These are phyloP conservation scores for Colletotrichum sp. DNA, from an alignment of 2,329 filamentous ascomycete genomes.

Conservation along the genomic window DNA sequence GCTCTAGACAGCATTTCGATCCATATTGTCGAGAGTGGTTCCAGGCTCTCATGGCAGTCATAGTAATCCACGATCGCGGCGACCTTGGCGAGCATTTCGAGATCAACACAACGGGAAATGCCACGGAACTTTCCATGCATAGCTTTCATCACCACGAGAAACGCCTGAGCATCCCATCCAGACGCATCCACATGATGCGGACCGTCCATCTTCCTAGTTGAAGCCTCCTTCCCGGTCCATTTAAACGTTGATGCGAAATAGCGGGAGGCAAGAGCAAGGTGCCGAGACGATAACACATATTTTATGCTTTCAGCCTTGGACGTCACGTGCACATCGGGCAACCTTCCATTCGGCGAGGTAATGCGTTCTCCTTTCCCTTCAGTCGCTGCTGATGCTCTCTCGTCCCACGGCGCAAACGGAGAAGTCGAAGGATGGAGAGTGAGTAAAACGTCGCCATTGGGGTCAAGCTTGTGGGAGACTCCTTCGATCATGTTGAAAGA, in stretches of 20 bases:
- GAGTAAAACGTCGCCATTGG: not conserved
- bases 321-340: not conserved
- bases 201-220: not conserved
- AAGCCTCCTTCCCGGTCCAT: slow-evolving; percentile 18
- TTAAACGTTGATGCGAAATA: slow-evolving; percentile 16
- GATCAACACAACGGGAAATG: slow-evolving; percentile 23
- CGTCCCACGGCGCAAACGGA: not conserved
- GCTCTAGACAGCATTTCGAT: not conserved
- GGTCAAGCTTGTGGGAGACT: not conserved
- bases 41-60: slow-evolving; percentile 28
- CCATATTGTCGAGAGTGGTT: slow-evolving; percentile 22
- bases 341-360: not conserved
- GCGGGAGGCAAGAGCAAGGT: slow-evolving; percentile 20
- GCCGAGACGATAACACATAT: not conserved
- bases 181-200: slow-evolving; percentile 7
- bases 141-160: slow-evolving; percentile 31
- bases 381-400: not conserved
- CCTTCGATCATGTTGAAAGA: not conserved
- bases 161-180: slow-evolving; percentile 30
- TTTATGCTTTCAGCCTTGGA: not conserved
- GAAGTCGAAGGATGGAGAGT: not conserved
- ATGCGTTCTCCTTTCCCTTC: not conserved
- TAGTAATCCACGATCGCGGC: slow-evolving; percentile 35
- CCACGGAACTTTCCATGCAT: slow-evolving; percentile 28
- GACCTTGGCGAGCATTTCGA: slow-evolving; percentile 30